Evolutionary conservation across 345 rosid species (phyloP), one percentile per base, ranked within the genome.

Genomic region (Bruguiera parviflora): DNA sequence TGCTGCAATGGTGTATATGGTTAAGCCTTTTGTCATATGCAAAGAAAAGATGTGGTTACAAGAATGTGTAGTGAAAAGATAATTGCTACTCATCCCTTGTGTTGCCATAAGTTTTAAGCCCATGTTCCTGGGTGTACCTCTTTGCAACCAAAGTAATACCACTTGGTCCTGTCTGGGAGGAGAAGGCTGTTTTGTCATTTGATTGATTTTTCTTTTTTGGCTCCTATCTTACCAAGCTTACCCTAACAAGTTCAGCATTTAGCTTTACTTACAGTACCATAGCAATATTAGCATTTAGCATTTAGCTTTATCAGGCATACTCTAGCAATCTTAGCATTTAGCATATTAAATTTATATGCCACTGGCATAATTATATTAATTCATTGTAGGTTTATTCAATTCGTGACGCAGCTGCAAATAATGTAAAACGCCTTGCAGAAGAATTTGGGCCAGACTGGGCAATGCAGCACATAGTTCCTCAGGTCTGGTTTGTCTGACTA

Each of bases 391-490:
- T 94, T 62, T 90, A 84, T 78, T 91, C 95, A 11, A 94, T 94
- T 51, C 95, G 96, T 5, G 98, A 94, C 68, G 98, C 98, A 32
- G 97, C 96, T 64, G 91, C 97, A 39, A 94, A 94, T 73, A 94
- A 91, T 66, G 86, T 94, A 68, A 94, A 89, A 83, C 90, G 96
- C 69, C 97, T 93, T 46, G 97, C 94, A 27, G 98, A 93, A 81
- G 98, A 94, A 77, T 94, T 94, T 81, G 98, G 98, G 51, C 91
- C 96, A 43, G 95, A 94, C 19, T 94, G 98, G 97, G 95, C 97
- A 74, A 94, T 91, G 98, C 91, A 87, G 78, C 97, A 94, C 78
- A 91, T 91, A 77, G 88, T 94, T 79, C 95, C 97, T 58, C 96
- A 88, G 96, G 98, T 58, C 95, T 85, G 91, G 98, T 94, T 66